These are phyloP conservation scores for Myxozyma vanderwaltii DNA, from an alignment of 805 yeast species.

Conservation along the genomic window DNA sequence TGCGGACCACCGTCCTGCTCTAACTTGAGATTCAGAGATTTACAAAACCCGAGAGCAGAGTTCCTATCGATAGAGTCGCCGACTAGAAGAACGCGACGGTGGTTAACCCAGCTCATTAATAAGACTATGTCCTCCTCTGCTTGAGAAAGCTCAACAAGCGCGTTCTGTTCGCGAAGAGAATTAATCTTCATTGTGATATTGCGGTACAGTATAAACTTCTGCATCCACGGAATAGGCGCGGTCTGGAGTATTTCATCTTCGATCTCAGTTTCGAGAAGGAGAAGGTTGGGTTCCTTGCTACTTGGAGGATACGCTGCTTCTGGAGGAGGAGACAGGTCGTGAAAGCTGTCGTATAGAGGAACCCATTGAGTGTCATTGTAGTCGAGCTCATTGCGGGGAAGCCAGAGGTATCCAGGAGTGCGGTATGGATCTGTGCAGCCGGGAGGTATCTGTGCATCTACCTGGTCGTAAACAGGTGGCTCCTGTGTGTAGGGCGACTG, in stretches of 20 bases:
- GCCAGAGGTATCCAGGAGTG: slow-evolving; percentile 14
- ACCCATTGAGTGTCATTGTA: slow-evolving; percentile 10
- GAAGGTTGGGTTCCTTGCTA: background rate
- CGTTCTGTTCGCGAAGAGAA: background rate
- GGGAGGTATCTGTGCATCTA: background rate
- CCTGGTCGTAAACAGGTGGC: too few relatives aligned
- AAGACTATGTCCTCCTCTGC: background rate
- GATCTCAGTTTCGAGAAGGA: background rate
- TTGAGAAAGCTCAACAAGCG: background rate
- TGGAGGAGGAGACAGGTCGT: slow-evolving; percentile 5
- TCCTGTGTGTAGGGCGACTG: too few relatives aligned
- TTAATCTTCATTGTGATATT: background rate
- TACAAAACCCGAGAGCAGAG: slow-evolving; percentile 11
- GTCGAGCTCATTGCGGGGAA: background rate
- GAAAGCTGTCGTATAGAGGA: slow-evolving; percentile 13
- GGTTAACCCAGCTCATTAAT: slow-evolving; percentile 14
- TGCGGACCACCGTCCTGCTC: slow-evolving; percentile 9
- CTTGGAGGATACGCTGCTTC: slow-evolving; percentile 15
- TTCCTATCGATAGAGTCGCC: slow-evolving; percentile 31
- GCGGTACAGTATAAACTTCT: background rate
- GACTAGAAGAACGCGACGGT: slow-evolving; percentile 22
- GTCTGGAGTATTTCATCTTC: background rate
- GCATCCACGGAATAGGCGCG: slow-evolving; percentile 22
- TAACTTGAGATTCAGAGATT: slow-evolving; percentile 8
- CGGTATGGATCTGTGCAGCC: slow-evolving; percentile 20